These are phyloP conservation scores for Brassica napus DNA, from an alignment of 345 rosid species.

Conservation along the genomic window Da-Ae NC_063446.1:61265501-61266000, in stretches of 20 bases:
- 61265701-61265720: not conserved
- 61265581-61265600: not conserved
- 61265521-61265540: not conserved
- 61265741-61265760: not conserved
- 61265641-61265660: not conserved
- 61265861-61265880: conserved; percentile 39
- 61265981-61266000: not conserved
- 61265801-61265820: conserved; percentile 27
- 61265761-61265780: conserved; percentile 40
- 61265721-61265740: not conserved
- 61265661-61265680: not conserved
- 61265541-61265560: not conserved
- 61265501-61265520: not conserved
- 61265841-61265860: conserved; percentile 42
- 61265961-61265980: not conserved
- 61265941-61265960: conserved; percentile 1
- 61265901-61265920: conserved; percentile 41
- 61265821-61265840: conserved; percentile 47
- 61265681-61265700: not conserved
- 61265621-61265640: not conserved
- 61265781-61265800: conserved; percentile 18
- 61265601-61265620: not conserved
- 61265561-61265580: not conserved
- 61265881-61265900: not conserved
- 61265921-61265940: conserved; percentile 52